Evolutionary conservation across 805 yeast species (phyloP).

Genomic region (Hanseniaspora lindneri): DNA sequence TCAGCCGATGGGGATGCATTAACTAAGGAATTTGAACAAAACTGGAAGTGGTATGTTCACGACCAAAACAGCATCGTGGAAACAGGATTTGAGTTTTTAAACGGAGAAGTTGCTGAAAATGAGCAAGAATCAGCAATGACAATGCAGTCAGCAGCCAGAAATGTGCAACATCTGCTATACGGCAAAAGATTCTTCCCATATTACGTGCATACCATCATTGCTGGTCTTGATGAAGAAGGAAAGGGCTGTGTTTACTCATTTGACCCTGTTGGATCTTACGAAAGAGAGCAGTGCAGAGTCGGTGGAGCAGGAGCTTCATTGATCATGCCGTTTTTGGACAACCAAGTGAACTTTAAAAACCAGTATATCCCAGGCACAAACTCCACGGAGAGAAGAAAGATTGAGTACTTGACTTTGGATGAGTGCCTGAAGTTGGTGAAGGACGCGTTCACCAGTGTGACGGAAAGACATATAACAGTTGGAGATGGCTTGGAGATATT

Average conservation of each 20-base stretch:
- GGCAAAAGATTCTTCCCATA: constrained; percentile 94
- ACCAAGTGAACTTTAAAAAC: constrained; percentile 91
- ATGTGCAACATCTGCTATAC: constrained; percentile 78
- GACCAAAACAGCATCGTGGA: constrained; percentile 43
- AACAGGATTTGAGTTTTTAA: constrained; percentile 29
- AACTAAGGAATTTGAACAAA: constrained; percentile 53
- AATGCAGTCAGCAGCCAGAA: constrained; percentile 71
- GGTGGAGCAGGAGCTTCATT: constrained; percentile 95
- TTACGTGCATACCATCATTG: constrained; percentile 87
- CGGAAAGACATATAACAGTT: constrained; percentile 96
- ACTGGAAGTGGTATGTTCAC: constrained; percentile 84
- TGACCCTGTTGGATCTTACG: constrained; percentile 97
- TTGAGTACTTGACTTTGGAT: constrained; percentile 58
- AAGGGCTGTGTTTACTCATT: constrained; percentile 91
- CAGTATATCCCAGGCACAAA: constrained; percentile 72
- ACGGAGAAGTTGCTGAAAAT: not conserved
- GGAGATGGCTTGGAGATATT: constrained; percentile 92
- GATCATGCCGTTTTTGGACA: constrained; percentile 95
- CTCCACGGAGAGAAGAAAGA: constrained; percentile 50
- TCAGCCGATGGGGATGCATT: constrained; percentile 89
- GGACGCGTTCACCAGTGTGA: constrained; percentile 92
- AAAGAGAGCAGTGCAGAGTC: constrained; percentile 93
- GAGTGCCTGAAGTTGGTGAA: constrained; percentile 79
- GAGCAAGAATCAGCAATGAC: constrained; percentile 33
- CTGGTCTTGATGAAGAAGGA: constrained; percentile 79